Evolutionary conservation across 352 stramenopile species (phyloP), one percentile per base, ranked within the genome.

Genomic region (Globisporangium orthogonon): DNA sequence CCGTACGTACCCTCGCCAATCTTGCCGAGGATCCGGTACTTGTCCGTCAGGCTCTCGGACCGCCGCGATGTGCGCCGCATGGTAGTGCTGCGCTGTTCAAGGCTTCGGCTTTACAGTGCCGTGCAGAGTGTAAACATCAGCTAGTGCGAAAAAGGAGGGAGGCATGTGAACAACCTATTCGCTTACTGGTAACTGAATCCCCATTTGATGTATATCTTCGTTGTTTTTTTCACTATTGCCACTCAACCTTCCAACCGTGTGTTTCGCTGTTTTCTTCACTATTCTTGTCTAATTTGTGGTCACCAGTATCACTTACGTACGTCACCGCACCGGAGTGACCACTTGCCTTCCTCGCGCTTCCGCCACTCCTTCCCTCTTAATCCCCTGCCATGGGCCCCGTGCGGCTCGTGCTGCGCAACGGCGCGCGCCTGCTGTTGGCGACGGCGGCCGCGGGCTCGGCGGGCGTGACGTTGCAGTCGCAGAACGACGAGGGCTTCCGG

Each of bases 1-100:
- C 87, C 87, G 65, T 96, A 96, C 46, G 87, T 96, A 45, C 87
- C 87, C 60, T 94, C 86, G 44, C 87, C 87, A 50, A 96, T 89
- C 73, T 96, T 94, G 56, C 78, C 81, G 40, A 94, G 55, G 58
- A 94, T 85, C 51, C 79, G 80, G 71, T 95, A 95, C 57, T 87
- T 87, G 67, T 92, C 82, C 56, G 78, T 89, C 52, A 94, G 57
- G 37, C 75, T 76, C 68, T 91, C 79, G 58, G 72, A 76, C 37
- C 82, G 74, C 45, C 76, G 79, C 54, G 77, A 63, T 31, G 72
- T 70, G 28, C 82, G 82, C 1, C 82, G 70, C 82, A 92, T 92
- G 33, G 28, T 23, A 11, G 9, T 37, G 33, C 33, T 37, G 33
- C 33, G 33, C 4, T 37, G 33, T 37, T 23, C 23, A 23, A 23